phyloP scores from a whole-genome alignment of 805 yeast genomes.

The Blastobotrys mokoenaii region DNA sequence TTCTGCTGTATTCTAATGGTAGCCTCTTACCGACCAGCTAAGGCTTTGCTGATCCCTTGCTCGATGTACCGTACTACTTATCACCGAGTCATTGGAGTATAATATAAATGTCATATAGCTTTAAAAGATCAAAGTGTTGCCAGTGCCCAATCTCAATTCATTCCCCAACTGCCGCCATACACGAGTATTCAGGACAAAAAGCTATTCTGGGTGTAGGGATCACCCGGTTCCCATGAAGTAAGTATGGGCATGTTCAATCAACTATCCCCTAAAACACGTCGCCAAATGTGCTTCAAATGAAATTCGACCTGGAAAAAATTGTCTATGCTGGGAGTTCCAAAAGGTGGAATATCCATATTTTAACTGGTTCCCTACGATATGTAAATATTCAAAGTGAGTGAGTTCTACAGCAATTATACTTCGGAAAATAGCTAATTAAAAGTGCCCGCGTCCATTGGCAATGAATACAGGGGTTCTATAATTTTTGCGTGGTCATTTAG shows the following conservation, averaged over 20 bases:
- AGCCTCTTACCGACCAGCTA: too few species aligned
- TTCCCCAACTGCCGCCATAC: conserved; percentile 15
- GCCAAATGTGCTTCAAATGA: conserved; percentile 15
- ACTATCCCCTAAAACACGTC: conserved; percentile 19
- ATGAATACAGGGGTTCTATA: too few species aligned
- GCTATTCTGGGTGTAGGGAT: conserved; percentile 23
- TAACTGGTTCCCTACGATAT: conserved; percentile 1
- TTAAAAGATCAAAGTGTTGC: too few species aligned
- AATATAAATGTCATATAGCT: too few species aligned
- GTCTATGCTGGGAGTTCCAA: conserved; percentile 19
- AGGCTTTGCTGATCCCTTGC: too few species aligned
- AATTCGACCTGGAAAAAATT: conserved; percentile 17
- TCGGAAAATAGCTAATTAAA: too few species aligned
- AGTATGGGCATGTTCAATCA: conserved; percentile 21
- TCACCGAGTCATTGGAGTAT: too few species aligned
- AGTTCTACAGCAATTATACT: conserved; percentile 3
- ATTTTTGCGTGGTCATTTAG: too few species aligned
- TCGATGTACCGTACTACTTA: too few species aligned
- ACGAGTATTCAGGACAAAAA: conserved; percentile 17
- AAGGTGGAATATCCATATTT: conserved; percentile 16
- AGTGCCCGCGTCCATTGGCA: conserved; percentile 20
- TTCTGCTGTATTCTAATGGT: too few species aligned
- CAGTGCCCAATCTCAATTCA: background rate
- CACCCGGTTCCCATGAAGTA: conserved; percentile 22
- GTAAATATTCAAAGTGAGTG: background rate